These are phyloP conservation scores for Curvularia sp. DNA, from an alignment of 2,329 filamentous ascomycete genomes.

Conservation along the genomic window DNA sequence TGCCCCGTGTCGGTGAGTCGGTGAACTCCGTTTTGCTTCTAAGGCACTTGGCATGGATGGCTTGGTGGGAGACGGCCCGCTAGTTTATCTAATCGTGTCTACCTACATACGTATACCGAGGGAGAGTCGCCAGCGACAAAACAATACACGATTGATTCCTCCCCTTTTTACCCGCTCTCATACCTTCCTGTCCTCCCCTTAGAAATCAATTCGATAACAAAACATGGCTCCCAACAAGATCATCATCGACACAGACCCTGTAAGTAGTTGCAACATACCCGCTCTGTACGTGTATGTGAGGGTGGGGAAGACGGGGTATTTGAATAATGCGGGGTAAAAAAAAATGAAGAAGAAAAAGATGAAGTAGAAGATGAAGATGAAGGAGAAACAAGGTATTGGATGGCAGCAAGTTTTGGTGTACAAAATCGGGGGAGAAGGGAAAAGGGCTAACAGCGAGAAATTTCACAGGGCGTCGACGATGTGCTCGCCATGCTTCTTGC, in stretches of 20 bases:
- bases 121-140: background rate
- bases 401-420: no score
- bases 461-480: conserved; percentile 84
- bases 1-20: conserved; percentile 27
- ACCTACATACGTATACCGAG: conserved; percentile 1
- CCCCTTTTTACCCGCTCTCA: no score
- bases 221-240: conserved; percentile 63
- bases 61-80: conserved; percentile 16
- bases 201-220: background rate
- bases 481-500: conserved; percentile 86
- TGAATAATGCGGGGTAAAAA: conserved; percentile 19
- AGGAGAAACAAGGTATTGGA: no score
- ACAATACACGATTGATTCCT: background rate
- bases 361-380: no score
- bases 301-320: no score
- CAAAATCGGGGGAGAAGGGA: conserved; percentile 4
- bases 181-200: no score
- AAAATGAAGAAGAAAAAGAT: no score
- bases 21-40: conserved; percentile 24
- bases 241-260: conserved; percentile 97
- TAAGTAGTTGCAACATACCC: conserved; percentile 50
- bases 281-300: no score
- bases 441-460: background rate
- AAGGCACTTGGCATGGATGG: conserved; percentile 25
- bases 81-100: conserved; percentile 36